Percentiles rank a stretch among this genome's conserved stretches.
phyloP scores from a whole-genome alignment of 2,329 filamentous ascomycete species.

The Fusarium goolgardi region DNA sequence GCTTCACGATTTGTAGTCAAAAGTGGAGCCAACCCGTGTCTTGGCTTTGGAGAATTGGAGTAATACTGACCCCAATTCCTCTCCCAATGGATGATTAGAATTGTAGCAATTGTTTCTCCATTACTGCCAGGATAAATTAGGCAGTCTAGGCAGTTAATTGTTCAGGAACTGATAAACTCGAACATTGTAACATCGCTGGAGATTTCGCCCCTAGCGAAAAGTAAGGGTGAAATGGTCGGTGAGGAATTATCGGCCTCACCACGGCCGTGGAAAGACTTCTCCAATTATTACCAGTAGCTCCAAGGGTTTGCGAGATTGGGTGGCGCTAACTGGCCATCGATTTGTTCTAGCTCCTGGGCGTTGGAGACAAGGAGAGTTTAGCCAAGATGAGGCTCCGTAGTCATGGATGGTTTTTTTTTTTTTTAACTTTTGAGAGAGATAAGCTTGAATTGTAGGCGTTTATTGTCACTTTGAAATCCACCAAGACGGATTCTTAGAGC shows the following conservation, averaged over 20 bases:
- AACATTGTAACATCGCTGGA: neutral
- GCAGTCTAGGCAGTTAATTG: neutral
- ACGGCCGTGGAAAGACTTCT: conserved; percentile 27
- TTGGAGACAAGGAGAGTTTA: conserved; percentile 24
- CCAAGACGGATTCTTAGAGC: neutral
- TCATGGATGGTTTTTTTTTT: neutral
- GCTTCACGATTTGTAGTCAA: neutral
- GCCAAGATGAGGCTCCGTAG: conserved; percentile 31
- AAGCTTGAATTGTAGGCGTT: conserved; percentile 13
- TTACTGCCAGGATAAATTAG: neutral
- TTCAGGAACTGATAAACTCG: neutral
- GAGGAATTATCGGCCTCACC: conserved; percentile 32
- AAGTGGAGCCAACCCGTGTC: neutral
- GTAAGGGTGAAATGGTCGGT: conserved; percentile 20
- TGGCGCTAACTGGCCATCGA: conserved; percentile 32
- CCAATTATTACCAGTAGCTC: conserved; percentile 22
- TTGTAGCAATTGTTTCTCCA: neutral
- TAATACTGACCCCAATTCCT: conserved; percentile 15
- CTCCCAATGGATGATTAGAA: neutral
- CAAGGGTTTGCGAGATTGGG: conserved; percentile 26
- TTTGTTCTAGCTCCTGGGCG: conserved; percentile 31
- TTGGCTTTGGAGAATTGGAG: conserved; percentile 13
- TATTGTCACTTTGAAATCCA: neutral
- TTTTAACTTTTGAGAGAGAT: neutral
- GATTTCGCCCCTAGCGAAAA: conserved; percentile 3